These are phyloP conservation scores for Cercospora brassicicola DNA, from an alignment of 2,329 filamentous ascomycete genomes.

Conservation along the genomic window DNA sequence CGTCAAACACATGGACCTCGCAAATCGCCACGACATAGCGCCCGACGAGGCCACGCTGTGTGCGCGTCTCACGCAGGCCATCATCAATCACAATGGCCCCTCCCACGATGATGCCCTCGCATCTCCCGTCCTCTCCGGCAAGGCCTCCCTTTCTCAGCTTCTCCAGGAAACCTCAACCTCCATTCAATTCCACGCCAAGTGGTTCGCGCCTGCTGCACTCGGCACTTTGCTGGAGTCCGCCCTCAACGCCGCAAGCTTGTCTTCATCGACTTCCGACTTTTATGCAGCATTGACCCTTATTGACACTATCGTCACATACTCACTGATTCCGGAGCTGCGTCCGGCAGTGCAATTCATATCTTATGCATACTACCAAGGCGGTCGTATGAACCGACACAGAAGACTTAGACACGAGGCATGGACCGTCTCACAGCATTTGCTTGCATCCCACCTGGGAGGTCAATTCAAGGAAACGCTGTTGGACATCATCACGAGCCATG, in stretches of 20 bases:
- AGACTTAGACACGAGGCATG: conserved; percentile 32
- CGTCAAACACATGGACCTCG: conserved; percentile 14
- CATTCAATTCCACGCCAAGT: conserved; percentile 37
- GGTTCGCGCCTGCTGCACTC: conserved; percentile 34
- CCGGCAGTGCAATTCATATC: conserved; percentile 33
- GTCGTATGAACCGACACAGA: conserved; percentile 34
- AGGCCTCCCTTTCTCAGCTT: conserved; percentile 21
- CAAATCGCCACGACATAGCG: conserved; percentile 25
- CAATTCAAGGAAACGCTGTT: conserved; percentile 32
- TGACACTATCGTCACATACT: conserved; percentile 35
- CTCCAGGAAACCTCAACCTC: conserved; percentile 30
- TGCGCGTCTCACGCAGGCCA: conserved; percentile 27
- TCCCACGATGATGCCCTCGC: neutral
- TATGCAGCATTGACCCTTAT: conserved; percentile 34
- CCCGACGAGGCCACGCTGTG: conserved; percentile 34
- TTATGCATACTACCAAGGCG: conserved; percentile 37
- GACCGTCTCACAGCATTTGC: conserved; percentile 31
- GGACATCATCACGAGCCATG: conserved; percentile 28
- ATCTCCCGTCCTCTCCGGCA: conserved; percentile 1
- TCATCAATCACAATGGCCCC: conserved; percentile 15
- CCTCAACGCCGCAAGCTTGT: conserved; percentile 31
- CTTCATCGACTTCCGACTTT: conserved; percentile 34
- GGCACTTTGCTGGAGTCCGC: conserved; percentile 27
- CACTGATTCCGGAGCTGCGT: conserved; percentile 30
- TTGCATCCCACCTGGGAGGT: conserved; percentile 35